Conservation (phyloP, 352 stramenopile genomes). For the Phytophthora pisi region DNA sequence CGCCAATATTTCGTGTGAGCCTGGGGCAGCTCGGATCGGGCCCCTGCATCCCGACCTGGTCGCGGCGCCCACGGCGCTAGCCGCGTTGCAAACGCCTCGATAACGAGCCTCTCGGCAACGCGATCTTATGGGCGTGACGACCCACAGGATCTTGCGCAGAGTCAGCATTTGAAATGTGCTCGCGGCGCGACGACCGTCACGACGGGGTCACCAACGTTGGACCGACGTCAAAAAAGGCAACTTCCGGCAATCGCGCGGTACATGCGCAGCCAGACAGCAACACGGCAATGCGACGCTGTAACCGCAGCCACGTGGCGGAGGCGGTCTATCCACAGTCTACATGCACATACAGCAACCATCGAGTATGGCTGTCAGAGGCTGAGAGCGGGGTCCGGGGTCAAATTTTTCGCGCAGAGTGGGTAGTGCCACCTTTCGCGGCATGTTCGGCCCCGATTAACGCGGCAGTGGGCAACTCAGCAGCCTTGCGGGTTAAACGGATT, state of each 20-base stretch:
- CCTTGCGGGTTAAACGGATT: not conserved
- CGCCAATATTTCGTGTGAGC: not conserved
- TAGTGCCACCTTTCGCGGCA: constrained; percentile 3
- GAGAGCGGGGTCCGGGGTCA: not conserved
- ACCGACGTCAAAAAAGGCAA: constrained; percentile 11
- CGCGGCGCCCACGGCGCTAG: not conserved
- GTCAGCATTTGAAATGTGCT: constrained; percentile 17
- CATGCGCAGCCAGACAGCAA: not conserved
- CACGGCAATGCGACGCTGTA: constrained; percentile 5
- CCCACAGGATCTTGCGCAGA: constrained; percentile 15
- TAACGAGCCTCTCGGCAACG: not conserved
- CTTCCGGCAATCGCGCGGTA: not conserved
- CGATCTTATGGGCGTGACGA: constrained; percentile 7
- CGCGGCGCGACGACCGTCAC: constrained; percentile 17
- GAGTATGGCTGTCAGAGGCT: constrained; percentile 12
- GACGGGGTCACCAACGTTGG: constrained; percentile 16
- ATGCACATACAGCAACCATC: not conserved
- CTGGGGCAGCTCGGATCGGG: not conserved
- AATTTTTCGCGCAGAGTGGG: not conserved
- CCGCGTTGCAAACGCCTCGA: constrained; percentile 4
- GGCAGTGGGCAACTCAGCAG: no score
- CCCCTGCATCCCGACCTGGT: not conserved
- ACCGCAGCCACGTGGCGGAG: constrained; percentile 2
- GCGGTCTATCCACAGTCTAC: not conserved
- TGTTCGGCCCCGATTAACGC: not conserved